Conservation (phyloP, 345 rosid species). For the Corymbia maculata region DNA sequence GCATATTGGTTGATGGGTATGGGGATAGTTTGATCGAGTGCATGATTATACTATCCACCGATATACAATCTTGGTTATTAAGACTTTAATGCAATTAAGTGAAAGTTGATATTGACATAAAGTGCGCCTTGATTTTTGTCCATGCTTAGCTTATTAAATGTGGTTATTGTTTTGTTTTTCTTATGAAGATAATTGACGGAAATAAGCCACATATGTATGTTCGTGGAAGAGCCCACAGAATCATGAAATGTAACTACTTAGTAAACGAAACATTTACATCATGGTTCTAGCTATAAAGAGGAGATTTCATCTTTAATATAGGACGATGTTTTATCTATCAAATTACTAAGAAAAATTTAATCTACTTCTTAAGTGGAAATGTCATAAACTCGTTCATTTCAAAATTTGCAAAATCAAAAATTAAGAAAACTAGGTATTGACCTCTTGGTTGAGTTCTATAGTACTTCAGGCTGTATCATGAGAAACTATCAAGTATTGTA, state of each 20-base stretch:
- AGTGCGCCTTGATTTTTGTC: not conserved
- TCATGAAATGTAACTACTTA: too few relatives aligned
- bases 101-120: not conserved
- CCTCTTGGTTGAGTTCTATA: not conserved
- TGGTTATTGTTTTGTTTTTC: not conserved
- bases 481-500: not conserved
- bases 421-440: not conserved
- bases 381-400: not conserved
- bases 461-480: rapidly evolving
- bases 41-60: not conserved
- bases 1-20: not conserved
- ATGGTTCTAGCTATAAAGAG: not conserved
- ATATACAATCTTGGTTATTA: too few relatives aligned
- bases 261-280: too few relatives aligned
- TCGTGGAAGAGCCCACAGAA: not conserved
- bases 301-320: not conserved
- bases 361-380: rapidly evolving
- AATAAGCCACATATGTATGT: too few relatives aligned
- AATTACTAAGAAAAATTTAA: not conserved
- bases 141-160: not conserved
- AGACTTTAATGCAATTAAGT: not conserved
- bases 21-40: not conserved
- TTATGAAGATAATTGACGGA: too few relatives aligned
- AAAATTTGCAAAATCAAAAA: not conserved
- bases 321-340: not conserved